Evolutionary conservation across 2,329 filamentous ascomycete genomes (phyloP), one percentile per base, ranked within the genome.

Genomic region (Ascochyta clinopodiicola): DNA sequence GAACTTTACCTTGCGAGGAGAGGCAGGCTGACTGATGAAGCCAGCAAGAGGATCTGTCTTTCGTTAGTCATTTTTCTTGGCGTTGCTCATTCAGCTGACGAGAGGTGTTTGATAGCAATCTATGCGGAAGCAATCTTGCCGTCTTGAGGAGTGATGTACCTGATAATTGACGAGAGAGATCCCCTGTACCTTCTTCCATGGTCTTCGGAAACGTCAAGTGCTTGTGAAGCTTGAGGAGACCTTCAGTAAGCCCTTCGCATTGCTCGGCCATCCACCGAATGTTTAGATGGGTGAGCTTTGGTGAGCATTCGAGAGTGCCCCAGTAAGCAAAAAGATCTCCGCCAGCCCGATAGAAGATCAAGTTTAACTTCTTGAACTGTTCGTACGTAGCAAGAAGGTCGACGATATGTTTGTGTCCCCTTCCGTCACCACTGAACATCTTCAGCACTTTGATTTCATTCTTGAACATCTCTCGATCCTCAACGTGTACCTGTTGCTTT

Each of bases 291-390:
- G 2, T 29, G 6, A 13, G 9, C 2, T 2, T 3, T 17, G 44
- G 44, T 4, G 13, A 9, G 6, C 8, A 1, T 2, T 50, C 19
- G 0, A 49, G 36, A 6, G 42, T 15, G 19, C 49, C 53, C 61
- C 61, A 66, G 22, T 50, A 64, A 2, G 44, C 31, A 10, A 59
- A 53, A 3, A 67, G 22, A 24, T 67, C 59, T 0, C 62, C 59
- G 19, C 64, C 46, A 0, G 64, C 64, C 2, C 61, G 56, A 17
- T 63, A 46, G 31, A 67, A 65, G 2, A 67, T 51, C 6, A 67
- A 17, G 36, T 67, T 51, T 4, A 56, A 57, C 17, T 59, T 61
- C 10, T 54, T 44, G 17, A 35, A 49, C 22, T 67, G 64, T n/a
- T 62, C 57, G 24, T 59, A 67, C 0, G 60, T 65, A 6, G 61